Evolutionary conservation across 345 rosid species (phyloP), one percentile per base, ranked within the genome.

Genomic region (Euclidium syriacum): DNA sequence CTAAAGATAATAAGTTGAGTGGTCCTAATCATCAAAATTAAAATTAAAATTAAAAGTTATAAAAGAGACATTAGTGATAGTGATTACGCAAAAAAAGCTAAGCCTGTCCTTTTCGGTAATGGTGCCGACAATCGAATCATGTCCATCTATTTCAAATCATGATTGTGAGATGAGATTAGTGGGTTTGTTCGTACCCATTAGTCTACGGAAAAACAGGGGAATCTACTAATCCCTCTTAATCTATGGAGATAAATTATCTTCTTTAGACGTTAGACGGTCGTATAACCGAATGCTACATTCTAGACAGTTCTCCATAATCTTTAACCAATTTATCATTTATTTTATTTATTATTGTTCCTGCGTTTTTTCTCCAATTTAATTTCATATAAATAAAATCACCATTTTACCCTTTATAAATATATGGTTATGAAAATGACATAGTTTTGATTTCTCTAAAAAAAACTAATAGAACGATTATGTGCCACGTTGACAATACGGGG

Each of bases 111-210:
- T 70, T 70, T 29, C 9, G 20, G 6, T 14, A 53, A 35, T 44
- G 68, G 39, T 62, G 68, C 74, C 74, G 68, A 70, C 74, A 70
- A 70, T 26, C 50, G 51, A 70, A 62, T 70, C 63, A 62, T 62
- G 16, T 62, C 74, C 63, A 53, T 62, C 54, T 38, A 47, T 62
- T 46, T 62, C 40, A 70, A 70, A 62, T 54, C 40, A 47, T 62
- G 68, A 47, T 27, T 26, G 19, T 61, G 51, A 62, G 5, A 29
- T 70, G 68, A 62, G 8, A 6, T 29, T 29, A 29, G 68, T 70
- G 68, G 51, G 57, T 53, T 52, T 41, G 48, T 46, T 62, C 63
- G 67, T 69, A 60, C 73, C 67, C 66, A 52, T 52, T 52, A 32
- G 73, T 70, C 74, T 62, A 52, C 73, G 67, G 50, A 68, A n/a